phyloP scores from a whole-genome alignment of 2,329 filamentous ascomycete species.

The Metarhizium robertsii region DNA sequence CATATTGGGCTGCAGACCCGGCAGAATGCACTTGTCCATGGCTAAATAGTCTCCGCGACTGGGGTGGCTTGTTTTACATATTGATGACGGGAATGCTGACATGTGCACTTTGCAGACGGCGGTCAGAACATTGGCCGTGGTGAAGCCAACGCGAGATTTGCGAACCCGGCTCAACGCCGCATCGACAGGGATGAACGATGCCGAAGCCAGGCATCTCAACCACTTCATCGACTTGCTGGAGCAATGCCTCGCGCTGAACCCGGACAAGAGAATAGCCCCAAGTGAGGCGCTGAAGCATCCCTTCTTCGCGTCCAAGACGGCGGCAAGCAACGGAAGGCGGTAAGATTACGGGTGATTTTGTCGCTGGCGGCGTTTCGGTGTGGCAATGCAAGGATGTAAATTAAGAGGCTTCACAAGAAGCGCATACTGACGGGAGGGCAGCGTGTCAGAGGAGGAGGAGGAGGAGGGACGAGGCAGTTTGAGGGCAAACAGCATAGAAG shows the following conservation, averaged over 20 bases:
- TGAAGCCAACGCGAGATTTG: slow-evolving; percentile 73
- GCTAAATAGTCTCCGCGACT: background rate
- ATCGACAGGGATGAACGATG: slow-evolving; percentile 62
- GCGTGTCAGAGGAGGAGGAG: background rate
- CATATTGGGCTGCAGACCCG: slow-evolving; percentile 3
- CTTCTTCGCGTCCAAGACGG: slow-evolving; percentile 53
- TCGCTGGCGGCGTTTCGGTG: background rate
- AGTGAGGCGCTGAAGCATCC: slow-evolving; percentile 80
- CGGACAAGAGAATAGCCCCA: slow-evolving; percentile 84
- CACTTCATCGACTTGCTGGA: slow-evolving; percentile 83
- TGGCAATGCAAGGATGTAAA: background rate
- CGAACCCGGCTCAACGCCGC: slow-evolving; percentile 70
- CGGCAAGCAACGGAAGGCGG: background rate
- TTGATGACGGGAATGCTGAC: background rate
- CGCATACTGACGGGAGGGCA: background rate
- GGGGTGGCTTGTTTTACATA: background rate
- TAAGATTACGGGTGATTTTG: background rate
- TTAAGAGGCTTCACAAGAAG: background rate
- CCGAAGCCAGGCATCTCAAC: slow-evolving; percentile 67
- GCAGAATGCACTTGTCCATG: background rate
- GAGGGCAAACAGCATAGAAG: no score
- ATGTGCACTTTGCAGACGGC: slow-evolving; percentile 41
- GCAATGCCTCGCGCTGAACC: slow-evolving; percentile 79
- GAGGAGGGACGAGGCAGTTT: no score
- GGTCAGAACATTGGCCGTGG: slow-evolving; percentile 56